Evolutionary conservation across 495 filamentous ascomycete genomes (phyloP).

Genomic region (Diplogelasinospora grovesii): DNA sequence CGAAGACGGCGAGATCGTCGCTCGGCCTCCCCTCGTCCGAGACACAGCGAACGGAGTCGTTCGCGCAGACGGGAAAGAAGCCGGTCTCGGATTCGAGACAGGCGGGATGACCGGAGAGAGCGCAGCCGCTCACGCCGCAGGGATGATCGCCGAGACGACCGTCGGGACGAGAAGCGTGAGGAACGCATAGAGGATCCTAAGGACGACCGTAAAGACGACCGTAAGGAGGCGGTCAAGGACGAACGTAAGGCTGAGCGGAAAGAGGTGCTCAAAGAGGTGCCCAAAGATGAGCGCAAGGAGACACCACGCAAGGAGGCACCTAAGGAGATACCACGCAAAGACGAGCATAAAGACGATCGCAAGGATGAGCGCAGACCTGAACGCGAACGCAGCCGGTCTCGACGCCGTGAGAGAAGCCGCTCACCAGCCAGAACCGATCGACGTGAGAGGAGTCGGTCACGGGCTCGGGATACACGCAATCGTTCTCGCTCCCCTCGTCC

Average conservation of each 20-base stretch:
- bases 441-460: constrained; percentile 5
- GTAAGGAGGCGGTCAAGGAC: constrained; percentile 14
- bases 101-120: constrained; percentile 30
- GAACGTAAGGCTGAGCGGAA: constrained; percentile 21
- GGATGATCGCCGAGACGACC: constrained; percentile 16
- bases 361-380: constrained; percentile 21
- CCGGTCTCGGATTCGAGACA: constrained; percentile 18
- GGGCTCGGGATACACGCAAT: constrained; percentile 21
- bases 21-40: constrained; percentile 18
- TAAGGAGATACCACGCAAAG: constrained; percentile 8
- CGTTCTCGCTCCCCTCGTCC: constrained; percentile 24
- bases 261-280: constrained; percentile 8
- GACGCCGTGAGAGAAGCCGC: constrained; percentile 23
- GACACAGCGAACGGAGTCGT: constrained; percentile 18
- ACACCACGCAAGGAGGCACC: constrained; percentile 2
- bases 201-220: constrained; percentile 11
- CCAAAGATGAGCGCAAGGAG: constrained; percentile 9
- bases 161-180: constrained; percentile 17
- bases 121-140: constrained; percentile 33
- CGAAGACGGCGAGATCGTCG: constrained; percentile 18
- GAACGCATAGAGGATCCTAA: constrained; percentile 3
- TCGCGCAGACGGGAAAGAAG: constrained; percentile 18
- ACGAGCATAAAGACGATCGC: constrained; percentile 8
- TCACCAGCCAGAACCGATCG: constrained; percentile 27
- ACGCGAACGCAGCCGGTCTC: constrained; percentile 27